Conservation (phyloP, 306 rosid genomes). For the Bauhinia variegata region DNA sequence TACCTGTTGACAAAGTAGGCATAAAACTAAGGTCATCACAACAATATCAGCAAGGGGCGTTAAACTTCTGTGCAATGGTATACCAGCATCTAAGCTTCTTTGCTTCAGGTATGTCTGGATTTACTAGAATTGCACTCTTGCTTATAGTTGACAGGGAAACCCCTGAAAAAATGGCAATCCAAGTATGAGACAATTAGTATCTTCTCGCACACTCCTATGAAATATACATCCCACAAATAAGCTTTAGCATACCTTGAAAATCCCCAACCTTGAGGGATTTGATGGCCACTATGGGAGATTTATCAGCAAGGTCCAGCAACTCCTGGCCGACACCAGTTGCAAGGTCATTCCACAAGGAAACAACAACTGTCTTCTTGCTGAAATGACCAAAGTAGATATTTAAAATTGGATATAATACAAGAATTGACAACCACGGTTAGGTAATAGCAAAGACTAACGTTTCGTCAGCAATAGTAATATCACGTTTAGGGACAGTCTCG, state of each 20-base stretch:
- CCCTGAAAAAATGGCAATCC: constrained; percentile 52
- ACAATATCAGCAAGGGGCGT: background rate
- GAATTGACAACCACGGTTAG: background rate
- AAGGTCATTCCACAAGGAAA: constrained; percentile 92
- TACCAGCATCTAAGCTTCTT: constrained; percentile 81
- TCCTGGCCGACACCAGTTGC: constrained; percentile 83
- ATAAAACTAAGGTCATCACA: background rate
- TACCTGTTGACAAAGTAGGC: constrained; percentile 52
- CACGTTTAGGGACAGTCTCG: constrained; percentile 85
- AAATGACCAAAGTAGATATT: constrained; percentile 18
- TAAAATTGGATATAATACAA: background rate
- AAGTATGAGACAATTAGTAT: background rate
- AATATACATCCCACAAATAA: background rate
- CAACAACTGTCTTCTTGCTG: constrained; percentile 87
- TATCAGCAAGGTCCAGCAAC: constrained; percentile 66
- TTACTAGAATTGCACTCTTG: constrained; percentile 57
- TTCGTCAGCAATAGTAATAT: constrained; percentile 91
- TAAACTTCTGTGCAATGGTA: background rate
- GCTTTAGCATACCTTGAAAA: constrained; percentile 66
- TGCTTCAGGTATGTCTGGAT: constrained; percentile 82
- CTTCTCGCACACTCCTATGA: background rate
- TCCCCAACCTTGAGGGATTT: constrained; percentile 90
- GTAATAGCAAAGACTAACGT: constrained; percentile 47
- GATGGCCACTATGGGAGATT: constrained; percentile 76
- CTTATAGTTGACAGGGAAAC: constrained; percentile 75